Conservation (phyloP, 352 stramenopile genomes). For the Globisporangium solare region DNA sequence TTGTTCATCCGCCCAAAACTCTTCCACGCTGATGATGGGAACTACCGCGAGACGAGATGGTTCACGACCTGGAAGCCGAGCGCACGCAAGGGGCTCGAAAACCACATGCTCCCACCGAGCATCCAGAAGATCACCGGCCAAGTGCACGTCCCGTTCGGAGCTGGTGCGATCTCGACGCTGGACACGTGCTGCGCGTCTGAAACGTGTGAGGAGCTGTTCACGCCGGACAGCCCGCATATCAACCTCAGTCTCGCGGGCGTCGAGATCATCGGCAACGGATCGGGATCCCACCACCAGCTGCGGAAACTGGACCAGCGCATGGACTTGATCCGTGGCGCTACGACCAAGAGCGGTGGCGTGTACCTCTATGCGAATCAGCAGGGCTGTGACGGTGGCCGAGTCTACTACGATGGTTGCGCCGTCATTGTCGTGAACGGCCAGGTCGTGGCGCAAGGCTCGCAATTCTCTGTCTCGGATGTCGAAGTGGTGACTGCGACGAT, state of each 20-base stretch:
- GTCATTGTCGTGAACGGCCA: constrained; percentile 96
- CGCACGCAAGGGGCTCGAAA: constrained; percentile 45
- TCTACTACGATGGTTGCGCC: constrained; percentile 97
- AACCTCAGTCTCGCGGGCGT: constrained; percentile 91
- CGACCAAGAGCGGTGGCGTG: constrained; percentile 93
- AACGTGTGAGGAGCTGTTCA: constrained; percentile 98
- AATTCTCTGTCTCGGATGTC: constrained; percentile 97
- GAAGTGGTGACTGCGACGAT: constrained; percentile 95
- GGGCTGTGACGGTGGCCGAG: constrained; percentile 93
- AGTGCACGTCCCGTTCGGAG: constrained; percentile 77
- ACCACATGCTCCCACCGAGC: constrained; percentile 74
- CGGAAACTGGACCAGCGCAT: constrained; percentile 92
- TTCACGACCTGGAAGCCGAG: constrained; percentile 81
- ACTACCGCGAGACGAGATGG: constrained; percentile 96
- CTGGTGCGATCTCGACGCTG: constrained; percentile 73
- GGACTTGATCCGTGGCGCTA: constrained; percentile 88
- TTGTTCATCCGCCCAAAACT: constrained; percentile 92
- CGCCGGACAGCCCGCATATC: constrained; percentile 93
- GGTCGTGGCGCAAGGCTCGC: constrained; percentile 93
- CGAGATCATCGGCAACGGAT: constrained; percentile 98
- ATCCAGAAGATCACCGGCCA: constrained; percentile 78
- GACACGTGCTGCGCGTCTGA: constrained; percentile 90
- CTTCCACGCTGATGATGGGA: constrained; percentile 94
- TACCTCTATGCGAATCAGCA: constrained; percentile 98
- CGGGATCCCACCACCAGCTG: constrained; percentile 96